Conservation (phyloP, 768 basidiomycete species). For the Cystobasidium tubakii region DNA sequence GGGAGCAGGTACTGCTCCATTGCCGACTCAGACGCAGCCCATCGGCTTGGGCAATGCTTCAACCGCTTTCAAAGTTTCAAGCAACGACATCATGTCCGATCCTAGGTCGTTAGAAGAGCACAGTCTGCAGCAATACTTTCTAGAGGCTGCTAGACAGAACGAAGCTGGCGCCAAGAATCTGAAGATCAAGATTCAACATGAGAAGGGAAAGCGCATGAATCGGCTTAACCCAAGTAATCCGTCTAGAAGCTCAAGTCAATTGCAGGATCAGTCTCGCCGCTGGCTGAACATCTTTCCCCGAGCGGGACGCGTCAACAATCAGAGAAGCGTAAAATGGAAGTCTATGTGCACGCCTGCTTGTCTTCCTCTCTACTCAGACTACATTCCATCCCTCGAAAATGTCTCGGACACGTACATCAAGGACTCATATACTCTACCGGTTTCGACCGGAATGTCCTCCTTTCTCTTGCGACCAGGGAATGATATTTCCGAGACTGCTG, state of each 20-base stretch:
- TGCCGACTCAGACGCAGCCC: slow-evolving; percentile 2
- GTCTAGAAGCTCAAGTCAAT: slow-evolving; percentile 29
- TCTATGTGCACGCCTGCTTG: slow-evolving; percentile 72
- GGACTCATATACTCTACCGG: slow-evolving; percentile 73
- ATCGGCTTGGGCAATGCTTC: not conserved
- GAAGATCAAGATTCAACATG: not conserved
- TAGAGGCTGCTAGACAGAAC: slow-evolving; percentile 8
- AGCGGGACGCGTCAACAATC: slow-evolving; percentile 60
- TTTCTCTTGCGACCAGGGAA: slow-evolving; percentile 71
- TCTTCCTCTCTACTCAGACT: slow-evolving; percentile 82
- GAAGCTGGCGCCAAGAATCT: not conserved
- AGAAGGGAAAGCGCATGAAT: slow-evolving; percentile 12
- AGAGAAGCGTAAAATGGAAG: slow-evolving; percentile 81
- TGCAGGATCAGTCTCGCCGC: slow-evolving; percentile 57
- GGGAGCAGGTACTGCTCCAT: not conserved
- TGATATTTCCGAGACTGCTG: slow-evolving; percentile 47
- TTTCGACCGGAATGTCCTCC: slow-evolving; percentile 74
- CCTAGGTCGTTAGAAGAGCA: slow-evolving; percentile 24
- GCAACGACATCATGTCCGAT: slow-evolving; percentile 18
- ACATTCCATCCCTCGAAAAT: slow-evolving; percentile 71
- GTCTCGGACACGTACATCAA: slow-evolving; percentile 59
- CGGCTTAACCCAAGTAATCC: slow-evolving; percentile 42
- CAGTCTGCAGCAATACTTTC: slow-evolving; percentile 25
- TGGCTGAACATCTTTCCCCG: slow-evolving; percentile 80
- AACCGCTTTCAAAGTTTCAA: slow-evolving; percentile 23